Percentiles rank a stretch among this genome's conserved stretches.
Conservation (phyloP, 2,329 filamentous ascomycete genomes). For the Colletotrichum sp. region DNA sequence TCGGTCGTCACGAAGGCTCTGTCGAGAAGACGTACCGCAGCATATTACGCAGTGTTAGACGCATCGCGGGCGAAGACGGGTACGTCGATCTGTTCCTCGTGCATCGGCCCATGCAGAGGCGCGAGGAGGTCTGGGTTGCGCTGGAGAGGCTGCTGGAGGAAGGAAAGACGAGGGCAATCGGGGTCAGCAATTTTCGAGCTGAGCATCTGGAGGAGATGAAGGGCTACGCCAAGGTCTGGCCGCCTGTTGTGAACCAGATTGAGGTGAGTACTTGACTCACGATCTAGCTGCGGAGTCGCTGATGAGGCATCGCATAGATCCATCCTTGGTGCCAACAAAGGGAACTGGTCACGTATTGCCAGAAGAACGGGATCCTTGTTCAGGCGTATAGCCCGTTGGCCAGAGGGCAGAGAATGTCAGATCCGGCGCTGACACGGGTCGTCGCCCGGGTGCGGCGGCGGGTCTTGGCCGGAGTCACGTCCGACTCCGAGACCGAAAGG, state of each 20-base stretch:
- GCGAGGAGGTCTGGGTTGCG: constrained; percentile 69
- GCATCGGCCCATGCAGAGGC: constrained; percentile 63
- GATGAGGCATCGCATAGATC: constrained; percentile 56
- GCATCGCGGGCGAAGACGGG: constrained; percentile 58
- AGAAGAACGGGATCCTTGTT: constrained; percentile 74
- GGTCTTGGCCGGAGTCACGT: neutral
- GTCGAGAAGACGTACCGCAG: constrained; percentile 64
- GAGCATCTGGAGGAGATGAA: constrained; percentile 73
- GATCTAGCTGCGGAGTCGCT: neutral
- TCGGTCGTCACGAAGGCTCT: constrained; percentile 58
- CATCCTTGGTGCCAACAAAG: constrained; percentile 72
- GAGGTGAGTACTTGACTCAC: constrained; percentile 54
- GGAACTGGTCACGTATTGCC: constrained; percentile 60
- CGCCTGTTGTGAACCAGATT: constrained; percentile 77
- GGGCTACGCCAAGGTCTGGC: constrained; percentile 67
- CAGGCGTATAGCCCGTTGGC: constrained; percentile 45
- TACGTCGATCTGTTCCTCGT: constrained; percentile 77
- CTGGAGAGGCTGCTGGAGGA: constrained; percentile 66
- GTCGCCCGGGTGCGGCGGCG: neutral
- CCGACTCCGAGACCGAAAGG: neutral
- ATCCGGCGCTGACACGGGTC: constrained; percentile 53
- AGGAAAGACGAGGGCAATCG: constrained; percentile 68
- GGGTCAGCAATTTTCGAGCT: constrained; percentile 75
- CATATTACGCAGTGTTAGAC: constrained; percentile 65
- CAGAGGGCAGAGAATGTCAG: constrained; percentile 42